Conservation (phyloP, 805 yeast species). For the Wickerhamiella dianesei region DNA sequence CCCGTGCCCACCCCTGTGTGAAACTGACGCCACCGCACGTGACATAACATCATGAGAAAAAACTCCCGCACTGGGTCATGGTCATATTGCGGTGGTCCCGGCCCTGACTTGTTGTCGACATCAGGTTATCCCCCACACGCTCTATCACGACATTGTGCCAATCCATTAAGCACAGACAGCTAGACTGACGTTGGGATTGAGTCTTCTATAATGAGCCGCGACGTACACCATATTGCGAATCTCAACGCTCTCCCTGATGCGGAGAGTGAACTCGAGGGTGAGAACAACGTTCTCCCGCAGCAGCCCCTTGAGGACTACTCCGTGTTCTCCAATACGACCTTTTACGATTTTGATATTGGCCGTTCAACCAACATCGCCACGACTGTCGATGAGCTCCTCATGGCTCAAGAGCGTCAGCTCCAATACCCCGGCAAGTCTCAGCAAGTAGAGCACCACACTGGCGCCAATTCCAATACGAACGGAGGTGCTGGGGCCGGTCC, state of each 20-base stretch:
- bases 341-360: slow-evolving; percentile 34
- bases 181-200: neutral
- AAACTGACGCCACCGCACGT: neutral
- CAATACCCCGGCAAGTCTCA: slow-evolving; percentile 23
- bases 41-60: neutral
- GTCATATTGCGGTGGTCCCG: neutral
- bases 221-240: slow-evolving; percentile 4
- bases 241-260: slow-evolving; percentile 4
- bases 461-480: neutral
- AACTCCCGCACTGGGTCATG: too few species aligned
- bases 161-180: neutral
- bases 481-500: slow-evolving; percentile 2
- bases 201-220: slow-evolving; percentile 4
- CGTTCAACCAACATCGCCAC: slow-evolving; percentile 30
- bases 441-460: neutral
- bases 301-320: slow-evolving; percentile 1
- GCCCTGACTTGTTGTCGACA: neutral
- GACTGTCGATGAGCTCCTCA: slow-evolving; percentile 28
- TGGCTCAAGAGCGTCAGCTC: slow-evolving; percentile 29
- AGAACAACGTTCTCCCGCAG: neutral
- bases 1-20: too few species aligned
- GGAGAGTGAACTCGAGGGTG: slow-evolving; percentile 1
- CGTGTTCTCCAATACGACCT: slow-evolving; percentile 31
- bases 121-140: neutral
- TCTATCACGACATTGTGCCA: neutral